Conservation (phyloP, 2,329 filamentous ascomycete genomes). For the Fusarium nisikadoi region DNA sequence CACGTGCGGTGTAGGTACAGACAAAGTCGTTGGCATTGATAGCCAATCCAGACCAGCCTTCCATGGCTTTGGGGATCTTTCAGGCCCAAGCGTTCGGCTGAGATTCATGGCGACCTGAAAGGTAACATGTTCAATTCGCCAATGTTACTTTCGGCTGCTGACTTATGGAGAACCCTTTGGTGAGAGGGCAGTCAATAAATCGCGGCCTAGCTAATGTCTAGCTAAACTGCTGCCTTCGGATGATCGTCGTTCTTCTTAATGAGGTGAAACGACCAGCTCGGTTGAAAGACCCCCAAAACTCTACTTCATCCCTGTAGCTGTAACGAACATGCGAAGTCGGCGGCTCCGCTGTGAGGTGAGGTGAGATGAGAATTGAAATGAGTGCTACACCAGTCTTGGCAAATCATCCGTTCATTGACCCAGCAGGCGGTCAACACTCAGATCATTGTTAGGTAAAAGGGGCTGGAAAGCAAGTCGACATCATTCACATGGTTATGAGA, state of each 20-base stretch:
- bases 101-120: slow-evolving; percentile 21
- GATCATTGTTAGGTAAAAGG: slow-evolving; percentile 15
- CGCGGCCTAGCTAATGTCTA: slow-evolving; percentile 1
- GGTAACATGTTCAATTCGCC: slow-evolving; percentile 24
- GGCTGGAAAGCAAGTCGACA: slow-evolving; percentile 5
- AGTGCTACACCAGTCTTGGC: slow-evolving; percentile 29
- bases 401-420: slow-evolving; percentile 19
- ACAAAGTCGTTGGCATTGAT: slow-evolving; percentile 1
- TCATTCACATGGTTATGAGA: slow-evolving; percentile 4
- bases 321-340: slow-evolving; percentile 12
- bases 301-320: slow-evolving; percentile 21
- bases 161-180: slow-evolving; percentile 23
- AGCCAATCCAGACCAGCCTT: background rate
- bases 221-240: slow-evolving; percentile 22
- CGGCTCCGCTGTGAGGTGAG: slow-evolving; percentile 23
- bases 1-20: slow-evolving; percentile 24
- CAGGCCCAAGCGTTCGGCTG: slow-evolving; percentile 24
- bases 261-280: slow-evolving; percentile 36
- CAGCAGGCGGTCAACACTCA: slow-evolving; percentile 1
- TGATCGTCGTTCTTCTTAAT: slow-evolving; percentile 27
- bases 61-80: slow-evolving; percentile 22
- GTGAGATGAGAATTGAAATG: slow-evolving; percentile 17
- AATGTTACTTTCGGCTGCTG: slow-evolving; percentile 30
- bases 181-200: slow-evolving; percentile 17
- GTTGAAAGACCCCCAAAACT: slow-evolving; percentile 19